Evolutionary conservation across 148 eudicot genomes (phyloP).

Genomic region (Oxyria digyna): DNA sequence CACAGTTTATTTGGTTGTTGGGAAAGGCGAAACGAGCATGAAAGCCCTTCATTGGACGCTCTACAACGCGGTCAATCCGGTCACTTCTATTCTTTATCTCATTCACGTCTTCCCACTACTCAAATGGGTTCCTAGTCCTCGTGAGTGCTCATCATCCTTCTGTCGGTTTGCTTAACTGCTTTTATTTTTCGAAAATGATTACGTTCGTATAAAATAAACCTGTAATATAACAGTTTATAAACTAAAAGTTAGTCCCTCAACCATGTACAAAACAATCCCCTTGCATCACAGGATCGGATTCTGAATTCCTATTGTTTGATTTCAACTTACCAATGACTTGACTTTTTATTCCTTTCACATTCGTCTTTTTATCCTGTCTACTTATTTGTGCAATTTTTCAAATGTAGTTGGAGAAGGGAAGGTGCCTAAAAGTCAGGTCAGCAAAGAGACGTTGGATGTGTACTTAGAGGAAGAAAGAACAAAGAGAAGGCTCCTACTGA

Average conservation of each 20-base stretch:
- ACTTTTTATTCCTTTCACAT: too few species aligned
- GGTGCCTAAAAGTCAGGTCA: slow-evolving; percentile 51
- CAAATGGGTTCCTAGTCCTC: slow-evolving; percentile 56
- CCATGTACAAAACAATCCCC: too few species aligned
- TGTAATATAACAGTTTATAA: too few species aligned
- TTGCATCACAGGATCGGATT: not conserved
- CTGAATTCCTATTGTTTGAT: not conserved
- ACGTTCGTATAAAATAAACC: too few species aligned
- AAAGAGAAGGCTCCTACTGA: slow-evolving; percentile 49
- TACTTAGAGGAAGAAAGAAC: slow-evolving; percentile 38
- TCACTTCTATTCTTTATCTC: slow-evolving; percentile 38
- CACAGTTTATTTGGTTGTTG: slow-evolving; percentile 51
- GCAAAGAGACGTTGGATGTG: slow-evolving; percentile 46
- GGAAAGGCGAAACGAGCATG: slow-evolving; percentile 38
- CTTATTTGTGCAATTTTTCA: not conserved
- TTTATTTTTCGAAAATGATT: too few species aligned
- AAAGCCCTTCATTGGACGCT: slow-evolving; percentile 71
- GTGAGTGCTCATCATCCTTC: slow-evolving; percentile 24
- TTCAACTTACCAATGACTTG: not conserved
- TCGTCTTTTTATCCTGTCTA: not conserved
- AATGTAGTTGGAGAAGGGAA: slow-evolving; percentile 43
- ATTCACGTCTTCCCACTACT: slow-evolving; percentile 63
- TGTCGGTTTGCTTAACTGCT: too few species aligned
- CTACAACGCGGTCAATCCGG: slow-evolving; percentile 18
- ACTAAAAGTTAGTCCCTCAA: too few species aligned